Base-by-base conservation (phyloP, 2,329 filamentous ascomycete genomes). In the Xylaria sp. region DNA sequence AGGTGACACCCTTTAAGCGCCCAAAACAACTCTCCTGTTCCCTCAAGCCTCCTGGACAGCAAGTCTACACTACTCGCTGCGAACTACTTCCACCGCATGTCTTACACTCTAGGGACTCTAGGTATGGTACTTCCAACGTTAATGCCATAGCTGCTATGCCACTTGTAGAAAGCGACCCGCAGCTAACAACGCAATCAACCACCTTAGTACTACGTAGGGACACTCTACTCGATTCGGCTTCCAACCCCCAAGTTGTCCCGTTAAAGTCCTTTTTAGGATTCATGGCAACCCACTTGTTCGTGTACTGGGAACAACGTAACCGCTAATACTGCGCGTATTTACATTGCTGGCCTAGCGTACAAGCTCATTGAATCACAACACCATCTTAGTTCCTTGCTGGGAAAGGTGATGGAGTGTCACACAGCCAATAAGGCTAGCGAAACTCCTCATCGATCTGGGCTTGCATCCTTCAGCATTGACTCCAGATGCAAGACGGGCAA, bases 391-490 rank as follows among this genome's bases (percentile, higher is more conserved):
- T 18, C 40, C 40, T 8, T 18, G 40, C 62, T 60, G 54, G 60
- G 51, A 59, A 65, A 12, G 23, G 44, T 27, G 61, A 58, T 42
- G 23, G n/a, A 48, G 47, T 60, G 25, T 59, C 47, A 59, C 62
- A 58, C 62, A 48, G 25, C 62, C 44, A 37, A 47, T 42, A 16
- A 59, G 44, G n/a, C 18, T 53, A 44, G 37, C 35, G 6, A 44
- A 53, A 35, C n/a, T 35, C 51, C 53, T 9, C 9, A n/a, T 32
- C 6, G 21, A 51, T 44, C 32, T 25, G 23, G 18, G 23, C 12
- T 47, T 42, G 13, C 37, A 12, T 54, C 27, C 35, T 16, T 47
- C 3, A 16, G 51, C 3, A 13, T 16, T 5, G 18, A n/a, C 32
- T 27, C 29, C 23, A 13, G 18, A 44, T 1, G 9, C 23, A 51